Evolutionary conservation across 1,139 yeast species (phyloP).

Genomic region (Debaryomyces coudertii): DNA sequence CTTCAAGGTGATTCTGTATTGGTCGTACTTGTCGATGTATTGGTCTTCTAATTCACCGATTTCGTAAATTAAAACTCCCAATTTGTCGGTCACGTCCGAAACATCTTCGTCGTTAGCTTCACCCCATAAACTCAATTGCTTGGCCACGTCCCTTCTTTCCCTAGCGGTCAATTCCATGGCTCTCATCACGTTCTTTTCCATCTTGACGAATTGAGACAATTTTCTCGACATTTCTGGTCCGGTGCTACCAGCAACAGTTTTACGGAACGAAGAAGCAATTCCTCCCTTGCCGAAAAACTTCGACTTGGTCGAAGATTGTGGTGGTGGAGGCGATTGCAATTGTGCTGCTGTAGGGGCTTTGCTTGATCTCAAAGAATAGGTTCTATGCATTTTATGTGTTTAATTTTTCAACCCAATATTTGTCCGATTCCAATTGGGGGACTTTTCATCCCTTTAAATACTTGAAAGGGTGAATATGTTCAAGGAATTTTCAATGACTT

Average conservation of each 20-base stretch:
- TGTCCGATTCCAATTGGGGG: background rate
- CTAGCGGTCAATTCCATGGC: constrained; percentile 90
- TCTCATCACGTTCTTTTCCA: constrained; percentile 96
- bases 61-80: constrained; percentile 94
- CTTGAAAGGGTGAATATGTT: constrained; percentile 5
- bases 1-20: constrained; percentile 94
- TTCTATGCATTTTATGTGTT: constrained; percentile 79
- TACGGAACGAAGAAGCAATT: constrained; percentile 77
- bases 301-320: constrained; percentile 81
- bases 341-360: constrained; percentile 98
- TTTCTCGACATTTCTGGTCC: constrained; percentile 96
- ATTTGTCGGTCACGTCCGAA: constrained; percentile 93
- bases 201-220: constrained; percentile 85
- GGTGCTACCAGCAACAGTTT: constrained; percentile 87
- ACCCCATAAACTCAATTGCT: constrained; percentile 96
- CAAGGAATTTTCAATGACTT: constrained; percentile 8
- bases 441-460: constrained; percentile 7
- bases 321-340: constrained; percentile 90
- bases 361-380: constrained; percentile 90
- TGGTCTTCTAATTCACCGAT: constrained; percentile 98
- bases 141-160: constrained; percentile 96
- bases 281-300: constrained; percentile 92
- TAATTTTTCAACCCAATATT: background rate
- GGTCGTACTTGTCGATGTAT: constrained; percentile 96
- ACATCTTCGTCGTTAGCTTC: constrained; percentile 97